These are phyloP conservation scores for Verticillium albo-atrum DNA, from an alignment of 2,329 filamentous ascomycete species.

Conservation along the genomic window DNA sequence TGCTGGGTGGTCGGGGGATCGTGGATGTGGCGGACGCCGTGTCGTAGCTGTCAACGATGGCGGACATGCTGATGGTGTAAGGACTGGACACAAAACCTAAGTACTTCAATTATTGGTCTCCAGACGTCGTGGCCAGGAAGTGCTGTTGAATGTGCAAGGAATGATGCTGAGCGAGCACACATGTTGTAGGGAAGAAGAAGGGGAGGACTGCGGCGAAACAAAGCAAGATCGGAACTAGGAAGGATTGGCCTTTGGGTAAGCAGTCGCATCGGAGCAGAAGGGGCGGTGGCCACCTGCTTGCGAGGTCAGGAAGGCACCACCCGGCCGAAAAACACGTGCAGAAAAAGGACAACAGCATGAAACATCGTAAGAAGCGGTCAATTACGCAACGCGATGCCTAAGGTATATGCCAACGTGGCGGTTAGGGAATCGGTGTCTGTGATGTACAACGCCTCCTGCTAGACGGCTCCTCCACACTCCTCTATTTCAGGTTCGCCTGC, in stretches of 20 bases:
- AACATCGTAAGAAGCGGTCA: conserved; percentile 14
- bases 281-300: neutral
- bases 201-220: neutral
- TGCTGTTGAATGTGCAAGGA: too few species aligned
- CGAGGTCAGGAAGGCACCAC: neutral
- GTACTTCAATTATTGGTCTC: neutral
- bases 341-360: neutral
- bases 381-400: conserved; percentile 12
- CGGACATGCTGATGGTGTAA: neutral
- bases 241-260: neutral
- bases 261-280: neutral
- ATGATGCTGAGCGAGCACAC: neutral
- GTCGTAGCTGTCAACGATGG: neutral
- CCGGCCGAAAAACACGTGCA: neutral
- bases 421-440: conserved; percentile 19
- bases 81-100: neutral
- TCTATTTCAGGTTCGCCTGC: conserved; percentile 76
- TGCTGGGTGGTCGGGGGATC: conserved; percentile 2
- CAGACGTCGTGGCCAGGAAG: too few species aligned
- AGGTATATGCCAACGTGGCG: conserved; percentile 4
- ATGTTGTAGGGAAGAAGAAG: neutral
- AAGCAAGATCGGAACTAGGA: too few species aligned
- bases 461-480: conserved; percentile 40
- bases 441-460: conserved; percentile 37
- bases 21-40: conserved; percentile 6